Conservation (phyloP, 2,329 filamentous ascomycete species). For the Aschersonia sp. region DNA sequence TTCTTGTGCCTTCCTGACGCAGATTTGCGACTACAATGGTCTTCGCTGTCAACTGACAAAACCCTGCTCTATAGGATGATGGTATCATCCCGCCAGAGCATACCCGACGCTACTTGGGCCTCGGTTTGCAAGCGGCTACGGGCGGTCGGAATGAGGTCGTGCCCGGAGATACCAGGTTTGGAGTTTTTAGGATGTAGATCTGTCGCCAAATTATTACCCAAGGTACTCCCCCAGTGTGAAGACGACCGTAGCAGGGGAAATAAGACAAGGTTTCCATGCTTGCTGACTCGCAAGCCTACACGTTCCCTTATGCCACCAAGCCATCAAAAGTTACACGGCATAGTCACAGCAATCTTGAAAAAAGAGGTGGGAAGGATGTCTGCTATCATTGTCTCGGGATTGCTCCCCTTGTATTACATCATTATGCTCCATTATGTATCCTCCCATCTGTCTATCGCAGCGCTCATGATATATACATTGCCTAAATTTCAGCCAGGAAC, state of each 20-base stretch:
- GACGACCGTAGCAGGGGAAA: no score
- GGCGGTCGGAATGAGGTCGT: conserved; percentile 49
- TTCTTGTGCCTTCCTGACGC: conserved; percentile 1
- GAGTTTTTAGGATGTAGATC: conserved; percentile 66
- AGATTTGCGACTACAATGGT: no score
- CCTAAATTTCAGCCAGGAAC: neutral
- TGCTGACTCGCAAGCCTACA: no score
- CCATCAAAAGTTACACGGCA: neutral
- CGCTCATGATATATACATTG: neutral
- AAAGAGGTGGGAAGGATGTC: neutral
- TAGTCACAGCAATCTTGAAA: neutral
- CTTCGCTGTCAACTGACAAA: no score
- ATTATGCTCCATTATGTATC: neutral
- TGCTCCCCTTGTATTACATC: neutral
- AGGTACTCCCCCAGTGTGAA: no score
- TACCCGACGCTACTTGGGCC: conserved; percentile 55
- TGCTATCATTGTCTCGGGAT: neutral
- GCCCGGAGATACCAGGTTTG: conserved; percentile 53
- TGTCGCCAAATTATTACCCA: neutral
- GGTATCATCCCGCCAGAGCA: conserved; percentile 68
- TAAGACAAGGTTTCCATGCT: no score
- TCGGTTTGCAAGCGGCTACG: conserved; percentile 59
- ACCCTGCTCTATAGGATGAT: conserved; percentile 39
- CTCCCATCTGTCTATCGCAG: conserved; percentile 8
- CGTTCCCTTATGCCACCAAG: neutral